phyloP scores from a whole-genome alignment of 306 rosid genomes.

The Parietaria judaica region DNA sequence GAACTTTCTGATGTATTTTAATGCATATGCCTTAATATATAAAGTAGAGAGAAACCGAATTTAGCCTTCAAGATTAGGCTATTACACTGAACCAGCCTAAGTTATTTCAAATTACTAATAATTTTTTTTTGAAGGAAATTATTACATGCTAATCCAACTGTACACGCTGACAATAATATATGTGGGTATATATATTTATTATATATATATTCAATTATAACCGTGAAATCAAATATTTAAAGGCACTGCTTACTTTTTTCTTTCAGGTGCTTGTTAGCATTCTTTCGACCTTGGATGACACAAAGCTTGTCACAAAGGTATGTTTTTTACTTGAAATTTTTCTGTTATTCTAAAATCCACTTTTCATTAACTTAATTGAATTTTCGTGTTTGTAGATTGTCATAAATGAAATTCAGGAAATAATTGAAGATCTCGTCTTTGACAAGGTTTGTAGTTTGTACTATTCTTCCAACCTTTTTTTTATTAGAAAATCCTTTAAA shows the following conservation, averaged over 20 bases:
- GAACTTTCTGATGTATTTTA: too few relatives aligned
- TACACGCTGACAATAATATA: too few relatives aligned
- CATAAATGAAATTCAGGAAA: conserved; percentile 56
- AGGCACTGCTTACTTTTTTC: not conserved
- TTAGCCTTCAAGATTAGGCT: too few relatives aligned
- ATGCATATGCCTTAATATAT: too few relatives aligned
- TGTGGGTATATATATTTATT: too few relatives aligned
- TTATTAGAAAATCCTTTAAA: not conserved
- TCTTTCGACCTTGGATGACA: conserved; percentile 80
- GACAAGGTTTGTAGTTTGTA: conserved; percentile 50
- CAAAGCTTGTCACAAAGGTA: conserved; percentile 84
- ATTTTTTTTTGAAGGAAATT: too few relatives aligned
- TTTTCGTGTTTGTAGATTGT: conserved; percentile 46
- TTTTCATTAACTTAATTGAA: conserved; percentile 13
- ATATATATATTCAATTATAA: too few relatives aligned
- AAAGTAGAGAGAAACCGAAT: too few relatives aligned
- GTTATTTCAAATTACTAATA: too few relatives aligned
- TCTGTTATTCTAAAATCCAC: not conserved
- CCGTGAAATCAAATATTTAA: too few relatives aligned
- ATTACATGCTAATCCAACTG: too few relatives aligned
- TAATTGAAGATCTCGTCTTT: conserved; percentile 60
- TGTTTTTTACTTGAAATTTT: conserved; percentile 3
- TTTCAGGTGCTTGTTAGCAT: conserved; percentile 76
- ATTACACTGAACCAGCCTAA: too few relatives aligned
- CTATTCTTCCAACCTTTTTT: conserved; percentile 8